Evolutionary conservation across 1,284 basidiomycete species (phyloP).

Genomic region (Trametes polyzona): DNA sequence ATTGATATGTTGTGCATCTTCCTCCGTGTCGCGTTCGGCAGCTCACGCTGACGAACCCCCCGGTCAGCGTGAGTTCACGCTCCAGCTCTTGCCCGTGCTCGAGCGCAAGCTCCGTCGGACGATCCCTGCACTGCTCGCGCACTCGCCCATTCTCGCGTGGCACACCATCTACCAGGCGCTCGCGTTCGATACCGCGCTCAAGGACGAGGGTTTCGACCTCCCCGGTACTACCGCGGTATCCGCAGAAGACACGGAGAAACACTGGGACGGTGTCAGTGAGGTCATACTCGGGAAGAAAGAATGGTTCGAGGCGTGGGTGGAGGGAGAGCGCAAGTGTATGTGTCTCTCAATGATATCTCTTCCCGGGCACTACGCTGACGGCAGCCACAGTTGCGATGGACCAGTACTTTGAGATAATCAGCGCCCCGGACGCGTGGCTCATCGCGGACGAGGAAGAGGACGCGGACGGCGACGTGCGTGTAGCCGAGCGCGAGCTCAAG

Average conservation of each 20-base stretch:
- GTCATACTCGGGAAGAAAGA: constrained; percentile 81
- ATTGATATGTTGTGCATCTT: too few species aligned
- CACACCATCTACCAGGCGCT: constrained; percentile 95
- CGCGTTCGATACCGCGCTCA: constrained; percentile 82
- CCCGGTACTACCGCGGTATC: constrained; percentile 48
- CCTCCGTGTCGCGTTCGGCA: too few species aligned
- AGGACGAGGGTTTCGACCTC: constrained; percentile 76
- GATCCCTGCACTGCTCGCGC: constrained; percentile 74
- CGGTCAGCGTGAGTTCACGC: constrained; percentile 83
- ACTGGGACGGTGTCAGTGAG: constrained; percentile 81
- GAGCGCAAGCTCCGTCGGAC: constrained; percentile 75
- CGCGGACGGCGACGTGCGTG: constrained; percentile 43
- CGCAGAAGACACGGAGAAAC: constrained; percentile 29
- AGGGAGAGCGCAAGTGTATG: constrained; percentile 86
- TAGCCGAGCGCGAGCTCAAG: constrained; percentile 49
- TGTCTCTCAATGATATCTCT: too few species aligned
- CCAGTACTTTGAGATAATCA: constrained; percentile 84
- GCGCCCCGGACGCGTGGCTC: constrained; percentile 85
- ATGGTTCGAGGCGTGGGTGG: constrained; percentile 92
- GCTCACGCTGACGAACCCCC: too few species aligned
- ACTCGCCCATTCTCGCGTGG: constrained; percentile 87
- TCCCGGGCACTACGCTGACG: neutral
- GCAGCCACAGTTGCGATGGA: constrained; percentile 66
- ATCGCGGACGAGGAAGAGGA: constrained; percentile 72
- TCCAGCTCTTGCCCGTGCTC: constrained; percentile 72